Evolutionary conservation across 805 yeast species (phyloP), one percentile per base, ranked within the genome.

Genomic region (Wickerhamomyces xylosicus): DNA sequence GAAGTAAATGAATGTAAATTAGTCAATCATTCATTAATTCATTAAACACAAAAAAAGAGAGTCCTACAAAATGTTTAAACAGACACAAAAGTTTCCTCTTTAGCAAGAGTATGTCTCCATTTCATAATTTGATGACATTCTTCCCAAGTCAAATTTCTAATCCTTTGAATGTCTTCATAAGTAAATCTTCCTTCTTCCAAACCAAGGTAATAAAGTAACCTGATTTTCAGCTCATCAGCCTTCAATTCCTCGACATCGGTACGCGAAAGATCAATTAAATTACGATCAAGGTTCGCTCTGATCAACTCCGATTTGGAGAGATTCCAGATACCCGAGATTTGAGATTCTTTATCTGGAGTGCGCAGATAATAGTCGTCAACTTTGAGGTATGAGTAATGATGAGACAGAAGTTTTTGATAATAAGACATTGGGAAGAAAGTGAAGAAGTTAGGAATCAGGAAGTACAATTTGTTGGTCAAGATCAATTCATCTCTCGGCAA

Each of bases 281-380:
- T 77, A 41, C 87, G 64, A 43, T 74, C 77, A 32, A 76, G 47
- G 44, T 82, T 71, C 6, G 75, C 69, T 34, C 64, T 56, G 3
- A 76, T 58, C 28, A 79, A 51, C 52, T 81, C 87, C 42, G 63
- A 63, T 21, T 62, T 58, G 28, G 63, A 55, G 40, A 80, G 48
- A 31, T 59, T 53, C 71, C 77, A 70, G 0, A 76, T 50, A 34
- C 65, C 43, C 5, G 32, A 21, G 13, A 31, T 35, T 15, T 27
- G 59, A 20, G 64, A 66, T 36, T 57, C 61, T 21, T 34, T 29
- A 3, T 39, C 43, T 16, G 60, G 37, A 8, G 59, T 13, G 5
- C 14, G 9, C 6, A 61, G 41, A 31, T 65, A 49, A 36, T 70
- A 71, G 53, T 79, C 77, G 48, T 79, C 82, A 19, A 77, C 71